These are phyloP conservation scores for Mycena albidolilacea DNA, from an alignment of 768 basidiomycete species.

Conservation along the genomic window DNA sequence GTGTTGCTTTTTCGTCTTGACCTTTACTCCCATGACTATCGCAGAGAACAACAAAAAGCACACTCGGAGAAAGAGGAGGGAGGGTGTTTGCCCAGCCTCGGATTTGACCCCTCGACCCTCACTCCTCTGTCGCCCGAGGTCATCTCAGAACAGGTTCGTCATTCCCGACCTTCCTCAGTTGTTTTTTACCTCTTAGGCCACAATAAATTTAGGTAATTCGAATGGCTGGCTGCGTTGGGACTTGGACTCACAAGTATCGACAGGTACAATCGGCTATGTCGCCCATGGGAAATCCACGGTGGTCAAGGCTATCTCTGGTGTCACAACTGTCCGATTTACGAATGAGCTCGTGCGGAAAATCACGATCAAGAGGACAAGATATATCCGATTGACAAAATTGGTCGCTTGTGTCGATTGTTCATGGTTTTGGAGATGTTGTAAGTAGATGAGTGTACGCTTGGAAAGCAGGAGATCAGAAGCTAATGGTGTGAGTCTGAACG, in stretches of 20 bases:
- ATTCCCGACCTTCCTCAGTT: background rate
- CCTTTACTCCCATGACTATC: constrained; percentile 56
- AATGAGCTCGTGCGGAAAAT: constrained; percentile 99
- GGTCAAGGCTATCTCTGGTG: constrained; percentile 98
- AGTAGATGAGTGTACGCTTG: too few species aligned
- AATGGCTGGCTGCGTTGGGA: background rate
- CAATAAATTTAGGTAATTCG: constrained; percentile 87
- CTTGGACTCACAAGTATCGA: background rate
- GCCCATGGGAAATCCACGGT: constrained; percentile 98
- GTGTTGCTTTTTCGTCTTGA: background rate
- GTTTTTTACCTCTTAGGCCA: constrained; percentile 70
- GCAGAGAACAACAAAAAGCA: constrained; percentile 77
- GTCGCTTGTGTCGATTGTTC: too few species aligned
- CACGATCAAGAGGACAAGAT: constrained; percentile 99
- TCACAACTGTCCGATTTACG: constrained; percentile 98
- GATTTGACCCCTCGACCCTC: constrained; percentile 86
- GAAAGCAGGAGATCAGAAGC: too few species aligned
- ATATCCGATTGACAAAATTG: too few species aligned
- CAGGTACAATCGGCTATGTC: constrained; percentile 99
- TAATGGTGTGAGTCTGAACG: too few species aligned
- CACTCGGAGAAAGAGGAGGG: constrained; percentile 74
- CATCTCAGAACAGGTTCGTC: constrained; percentile 89
- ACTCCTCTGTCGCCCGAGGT: constrained; percentile 92
- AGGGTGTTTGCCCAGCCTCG: constrained; percentile 71
- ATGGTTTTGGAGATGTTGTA: too few species aligned